Percentiles rank a stretch among this genome's conserved stretches.
phyloP scores from a whole-genome alignment of 139 green algal species.

The Tetradesmus obliquus region DNA sequence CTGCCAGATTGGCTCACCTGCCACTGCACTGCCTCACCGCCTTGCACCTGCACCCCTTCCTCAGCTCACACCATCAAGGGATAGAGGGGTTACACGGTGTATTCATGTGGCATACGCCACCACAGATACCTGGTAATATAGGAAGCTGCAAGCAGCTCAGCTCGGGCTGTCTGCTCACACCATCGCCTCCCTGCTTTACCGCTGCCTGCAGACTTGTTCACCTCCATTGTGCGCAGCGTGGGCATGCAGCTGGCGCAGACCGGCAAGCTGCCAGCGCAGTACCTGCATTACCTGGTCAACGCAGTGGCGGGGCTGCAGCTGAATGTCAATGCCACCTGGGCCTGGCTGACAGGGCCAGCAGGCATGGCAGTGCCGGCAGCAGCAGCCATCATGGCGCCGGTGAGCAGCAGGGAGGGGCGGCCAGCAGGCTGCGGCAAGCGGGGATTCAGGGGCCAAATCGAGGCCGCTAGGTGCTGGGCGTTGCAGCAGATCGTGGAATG shows the following conservation, averaged over 20 bases:
- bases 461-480: too few relatives aligned
- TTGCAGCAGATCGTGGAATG: too few relatives aligned
- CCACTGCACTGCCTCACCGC: too few relatives aligned
- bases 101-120: too few relatives aligned
- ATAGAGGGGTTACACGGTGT: too few relatives aligned
- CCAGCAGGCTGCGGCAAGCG: too few relatives aligned
- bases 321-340: neutral
- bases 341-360: neutral
- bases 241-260: neutral
- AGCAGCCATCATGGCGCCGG: constrained; percentile 2
- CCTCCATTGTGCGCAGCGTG: neutral
- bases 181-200: neutral
- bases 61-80: too few relatives aligned
- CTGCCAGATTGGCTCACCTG: too few relatives aligned
- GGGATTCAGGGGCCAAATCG: too few relatives aligned
- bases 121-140: too few relatives aligned
- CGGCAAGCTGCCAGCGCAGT: neutral
- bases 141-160: too few relatives aligned
- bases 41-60: too few relatives aligned
- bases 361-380: neutral
- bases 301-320: neutral
- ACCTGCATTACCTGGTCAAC: neutral
- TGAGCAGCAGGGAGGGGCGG: neutral
- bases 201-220: neutral
- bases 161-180: neutral